These are phyloP conservation scores for Physcomitrellopsis africana DNA, from an alignment of 225 moss, liverwort and hornwort genomes.

Conservation along the genomic window DNA sequence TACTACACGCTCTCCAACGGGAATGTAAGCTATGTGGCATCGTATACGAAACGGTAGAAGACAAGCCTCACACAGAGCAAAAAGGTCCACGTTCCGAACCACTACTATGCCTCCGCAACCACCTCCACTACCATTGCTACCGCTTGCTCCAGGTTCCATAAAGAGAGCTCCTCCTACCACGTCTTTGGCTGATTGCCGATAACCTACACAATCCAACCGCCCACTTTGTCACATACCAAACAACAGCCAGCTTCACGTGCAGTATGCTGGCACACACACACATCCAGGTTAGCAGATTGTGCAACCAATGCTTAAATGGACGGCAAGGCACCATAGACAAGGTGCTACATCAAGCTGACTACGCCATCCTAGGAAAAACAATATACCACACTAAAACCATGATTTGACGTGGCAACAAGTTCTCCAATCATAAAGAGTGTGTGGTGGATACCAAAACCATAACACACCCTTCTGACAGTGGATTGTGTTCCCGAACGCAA, in stretches of 20 bases:
- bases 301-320: too few relatives aligned
- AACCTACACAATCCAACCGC: slow-evolving; percentile 63
- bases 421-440: too few relatives aligned
- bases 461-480: too few relatives aligned
- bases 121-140: slow-evolving; percentile 82
- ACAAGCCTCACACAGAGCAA: slow-evolving; percentile 87
- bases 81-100: slow-evolving; percentile 83
- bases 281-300: too few relatives aligned
- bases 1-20: slow-evolving; percentile 91
- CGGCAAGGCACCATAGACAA: too few relatives aligned
- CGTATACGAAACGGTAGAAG: slow-evolving; percentile 87
- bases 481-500: too few relatives aligned
- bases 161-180: slow-evolving; percentile 90
- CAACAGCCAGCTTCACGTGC: not conserved
- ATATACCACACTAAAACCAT: too few relatives aligned
- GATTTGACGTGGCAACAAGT: too few relatives aligned
- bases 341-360: too few relatives aligned
- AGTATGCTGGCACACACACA: not conserved
- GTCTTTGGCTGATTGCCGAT: slow-evolving; percentile 79
- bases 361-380: too few relatives aligned
- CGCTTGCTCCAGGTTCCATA: slow-evolving; percentile 74
- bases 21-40: slow-evolving; percentile 86
- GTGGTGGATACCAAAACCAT: too few relatives aligned
- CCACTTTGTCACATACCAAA: slow-evolving; percentile 38
- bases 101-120: slow-evolving; percentile 97